Evolutionary conservation across 148 eudicot species (phyloP), one percentile per base, ranked within the genome.

Genomic region (Selenicereus undatus): DNA sequence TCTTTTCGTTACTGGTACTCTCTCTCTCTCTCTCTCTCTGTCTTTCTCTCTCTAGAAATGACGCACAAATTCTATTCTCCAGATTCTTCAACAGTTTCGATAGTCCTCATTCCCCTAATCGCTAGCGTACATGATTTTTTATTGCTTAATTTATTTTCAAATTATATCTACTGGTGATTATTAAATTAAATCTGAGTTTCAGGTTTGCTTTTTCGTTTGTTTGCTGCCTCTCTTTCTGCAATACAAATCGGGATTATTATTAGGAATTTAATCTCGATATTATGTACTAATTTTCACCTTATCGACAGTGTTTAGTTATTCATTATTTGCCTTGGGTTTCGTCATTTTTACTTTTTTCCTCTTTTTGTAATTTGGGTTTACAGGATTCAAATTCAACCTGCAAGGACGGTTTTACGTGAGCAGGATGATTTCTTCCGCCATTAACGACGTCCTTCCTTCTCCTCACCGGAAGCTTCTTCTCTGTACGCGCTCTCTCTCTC

Each of bases 381-480:
- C 71, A 79, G 82, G 42, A 42, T 42, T 51, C 21, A 1, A 48
- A 66, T 66, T 36, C 16, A 26, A 82, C 30, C 30, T 29, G 21
- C 48, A 77, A 29, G 76, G 78, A 18, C 73, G 78, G 4, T 45
- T 78, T 17, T 30, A 75, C 58, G n/a, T 79, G 51, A 84, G 43
- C 58, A 79, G 71, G 39, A 30, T 77, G 82, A 71, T 81, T 69
- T 81, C 82, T 45, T 58, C 82, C 73, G 64, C 78, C 29, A 82
- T 82, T 30, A 78, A 84, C 65, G 62, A 74, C 73, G 82, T 69
- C n/a, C 71, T 68, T 43, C 78, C 85, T 29, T 65, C 80, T 32
- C 85, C 88, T 32, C 89, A 91, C 76, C 88, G 93, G 42, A 91
- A 91, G 80, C 84, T 91, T 56, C 87, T 91, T 79, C 80, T 51